phyloP scores from a whole-genome alignment of 768 basidiomycete genomes.

The Agrocybe praecox region DNA sequence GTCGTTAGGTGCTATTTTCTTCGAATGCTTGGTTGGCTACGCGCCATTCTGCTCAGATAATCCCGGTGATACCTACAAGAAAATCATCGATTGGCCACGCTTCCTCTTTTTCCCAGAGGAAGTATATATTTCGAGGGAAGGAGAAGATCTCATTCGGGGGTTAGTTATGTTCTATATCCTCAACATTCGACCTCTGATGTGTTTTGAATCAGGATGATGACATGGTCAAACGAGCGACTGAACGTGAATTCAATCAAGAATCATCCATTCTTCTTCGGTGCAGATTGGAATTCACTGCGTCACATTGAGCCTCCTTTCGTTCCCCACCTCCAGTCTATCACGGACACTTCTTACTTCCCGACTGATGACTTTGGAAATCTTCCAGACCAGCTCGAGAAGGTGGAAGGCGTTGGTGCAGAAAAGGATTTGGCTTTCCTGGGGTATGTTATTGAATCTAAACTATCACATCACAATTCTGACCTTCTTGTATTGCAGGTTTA shows the following conservation, averaged over 20 bases:
- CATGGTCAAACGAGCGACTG: slow-evolving; percentile 75
- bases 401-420: slow-evolving; percentile 65
- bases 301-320: slow-evolving; percentile 97
- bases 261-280: slow-evolving; percentile 94
- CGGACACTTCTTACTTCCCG: slow-evolving; percentile 96
- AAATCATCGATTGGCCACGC: slow-evolving; percentile 94
- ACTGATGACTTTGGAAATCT: slow-evolving; percentile 86
- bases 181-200: slow-evolving; percentile 1
- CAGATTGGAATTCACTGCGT: slow-evolving; percentile 90
- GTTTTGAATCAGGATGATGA: slow-evolving; percentile 70
- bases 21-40: slow-evolving; percentile 97
- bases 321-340: slow-evolving; percentile 87
- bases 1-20: slow-evolving; percentile 99
- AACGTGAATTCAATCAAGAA: slow-evolving; percentile 86
- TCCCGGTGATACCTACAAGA: slow-evolving; percentile 97
- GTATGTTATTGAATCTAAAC: slow-evolving; percentile 33
- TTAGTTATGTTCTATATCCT: slow-evolving; percentile 32
- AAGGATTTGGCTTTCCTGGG: slow-evolving; percentile 71
- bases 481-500: slow-evolving; percentile 55
- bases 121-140: slow-evolving; percentile 89
- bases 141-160: slow-evolving; percentile 88
- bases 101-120: slow-evolving; percentile 96
- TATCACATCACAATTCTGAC: slow-evolving; percentile 9
- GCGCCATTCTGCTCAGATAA: slow-evolving; percentile 98
- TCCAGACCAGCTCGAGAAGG: slow-evolving; percentile 58